Conservation (phyloP, 257 asterid genomes). For the Nicotiana benthamiana region DNA sequence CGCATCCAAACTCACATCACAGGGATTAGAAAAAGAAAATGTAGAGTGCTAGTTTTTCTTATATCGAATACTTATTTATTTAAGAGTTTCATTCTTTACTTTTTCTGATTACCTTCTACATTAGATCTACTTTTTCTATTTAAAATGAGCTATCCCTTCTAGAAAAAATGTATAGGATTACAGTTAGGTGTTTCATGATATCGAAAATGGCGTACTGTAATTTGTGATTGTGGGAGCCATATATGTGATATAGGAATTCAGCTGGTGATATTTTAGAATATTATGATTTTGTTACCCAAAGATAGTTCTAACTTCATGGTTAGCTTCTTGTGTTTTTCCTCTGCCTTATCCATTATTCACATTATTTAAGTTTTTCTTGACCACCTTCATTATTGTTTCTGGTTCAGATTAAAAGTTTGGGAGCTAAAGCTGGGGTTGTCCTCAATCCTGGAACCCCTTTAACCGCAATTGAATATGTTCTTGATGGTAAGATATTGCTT, state of each 20-base stretch:
- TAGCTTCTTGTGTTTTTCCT: not conserved
- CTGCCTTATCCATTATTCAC: not conserved
- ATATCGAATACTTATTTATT: not conserved
- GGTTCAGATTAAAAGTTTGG: constrained; percentile 68
- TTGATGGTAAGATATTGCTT: constrained; percentile 63
- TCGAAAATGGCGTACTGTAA: not conserved
- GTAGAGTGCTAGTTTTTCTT: not conserved
- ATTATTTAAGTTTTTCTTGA: not conserved
- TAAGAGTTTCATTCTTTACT: not conserved
- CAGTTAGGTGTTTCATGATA: not conserved
- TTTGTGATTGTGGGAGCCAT: not conserved
- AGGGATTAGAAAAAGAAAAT: not conserved
- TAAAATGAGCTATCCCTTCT: not conserved
- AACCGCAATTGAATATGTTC: constrained; percentile 77
- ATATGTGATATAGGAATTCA: not conserved
- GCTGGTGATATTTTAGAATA: not conserved
- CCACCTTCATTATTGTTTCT: constrained; percentile 6
- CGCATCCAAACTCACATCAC: not conserved
- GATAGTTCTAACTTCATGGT: not conserved
- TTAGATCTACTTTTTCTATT: not conserved
- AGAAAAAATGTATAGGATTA: not conserved
- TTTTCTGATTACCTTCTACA: not conserved
- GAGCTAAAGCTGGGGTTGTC: constrained; percentile 99
- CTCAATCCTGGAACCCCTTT: constrained; percentile 93
- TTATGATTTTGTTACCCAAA: not conserved